Base-by-base conservation (phyloP, 345 rosid genomes). In the Mercurialis annua region DNA sequence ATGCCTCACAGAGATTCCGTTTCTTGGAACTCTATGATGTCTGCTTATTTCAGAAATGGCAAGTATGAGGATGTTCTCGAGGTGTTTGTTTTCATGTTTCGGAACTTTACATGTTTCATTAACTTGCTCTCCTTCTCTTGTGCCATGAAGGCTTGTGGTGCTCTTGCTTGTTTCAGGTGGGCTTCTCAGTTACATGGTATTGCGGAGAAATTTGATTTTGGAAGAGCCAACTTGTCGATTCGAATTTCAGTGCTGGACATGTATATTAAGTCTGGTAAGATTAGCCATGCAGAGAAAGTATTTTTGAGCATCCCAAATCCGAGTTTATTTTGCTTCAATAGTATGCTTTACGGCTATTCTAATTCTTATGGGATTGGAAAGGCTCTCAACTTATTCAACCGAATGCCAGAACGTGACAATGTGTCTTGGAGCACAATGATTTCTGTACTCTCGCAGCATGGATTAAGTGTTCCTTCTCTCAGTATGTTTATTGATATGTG, bases 391-490 rank as follows among this genome's bases (percentile, higher is more conserved):
- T 18, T 52, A 16, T 76, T 76, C 55, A 68, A 53, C 30, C 65
- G 26, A 67, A 76, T 71, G 72, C 61, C 69, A 21, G 75, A 71
- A 57, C 72, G 65, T 40, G 71, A 76, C 21, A 27, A 55, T 17
- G 72, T 76, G 16, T 70, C 79, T 15, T 76, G 79, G 79, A 71
- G 57, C 56, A 71, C 63, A 10, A 66, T 71, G 36, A 66, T 76
- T 56, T 76, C 75, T 0, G 30, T 66, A 29, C 40, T 76, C 72
- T 54, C 69, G 29, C 68, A 54, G 36, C 76, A 71, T 54, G 76
- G 72, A 7, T 71, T 62, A 18, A 56, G 65, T 10, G 51, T 34
- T 29, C 65, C 68, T 21, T 24, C 72, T 49, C 75, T 76, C 23
- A 9, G 47, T 40, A 61, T 67, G 65, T 71, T 76, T 66, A 33